Evolutionary conservation across 768 basidiomycete genomes (phyloP), one percentile per base, ranked within the genome.

Genomic region (Pholiota molesta): DNA sequence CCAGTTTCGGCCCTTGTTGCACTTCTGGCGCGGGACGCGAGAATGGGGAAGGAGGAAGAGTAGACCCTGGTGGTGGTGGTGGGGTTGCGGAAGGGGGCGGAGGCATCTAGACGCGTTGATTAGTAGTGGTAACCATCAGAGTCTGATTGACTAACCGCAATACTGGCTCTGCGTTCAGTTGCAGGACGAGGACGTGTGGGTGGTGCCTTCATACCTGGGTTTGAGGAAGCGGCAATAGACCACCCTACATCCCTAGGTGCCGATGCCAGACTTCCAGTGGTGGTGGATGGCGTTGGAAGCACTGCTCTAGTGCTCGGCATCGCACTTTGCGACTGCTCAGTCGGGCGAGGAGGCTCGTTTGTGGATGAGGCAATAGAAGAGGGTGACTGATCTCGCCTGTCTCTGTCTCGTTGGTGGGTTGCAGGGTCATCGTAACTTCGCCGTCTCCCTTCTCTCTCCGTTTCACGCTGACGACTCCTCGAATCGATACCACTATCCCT

Each of bases 41-140:
- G 1, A 64, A 62, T 37, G 11, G 60, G 9, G 52, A 26, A 21
- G 60, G 59, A n/a, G 60, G 31, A 3, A 55, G 21, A 47, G 31
- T 17, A 14, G 54, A 31, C 3, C 9, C 11, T 33, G 67, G 60
- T 21, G 60, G 61, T 8, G 61, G 57, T 23, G 57, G 47, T 13
- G 53, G 55, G 1, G 19, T 16, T 6, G 47, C 56, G 28, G 19
- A 29, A 55, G 53, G 39, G 8, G 37, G 51, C 33, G 53, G 39
- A 14, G 33, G 53, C 19, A 47, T 16, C 52, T 47, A 31, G 35
- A 16, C 14, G 10, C 5, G 14, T n/a, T 42, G 19, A 40, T 28
- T 31, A 47, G 45, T 31, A 47, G 45, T 37, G 60, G 11, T 9
- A 47, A 33, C 7, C n/a, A 23, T 31, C 37, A 21, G 31, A 5